These are phyloP conservation scores for Paraphaeosphaeria minitans DNA, from an alignment of 2,329 filamentous ascomycete species.

Conservation along the genomic window DNA sequence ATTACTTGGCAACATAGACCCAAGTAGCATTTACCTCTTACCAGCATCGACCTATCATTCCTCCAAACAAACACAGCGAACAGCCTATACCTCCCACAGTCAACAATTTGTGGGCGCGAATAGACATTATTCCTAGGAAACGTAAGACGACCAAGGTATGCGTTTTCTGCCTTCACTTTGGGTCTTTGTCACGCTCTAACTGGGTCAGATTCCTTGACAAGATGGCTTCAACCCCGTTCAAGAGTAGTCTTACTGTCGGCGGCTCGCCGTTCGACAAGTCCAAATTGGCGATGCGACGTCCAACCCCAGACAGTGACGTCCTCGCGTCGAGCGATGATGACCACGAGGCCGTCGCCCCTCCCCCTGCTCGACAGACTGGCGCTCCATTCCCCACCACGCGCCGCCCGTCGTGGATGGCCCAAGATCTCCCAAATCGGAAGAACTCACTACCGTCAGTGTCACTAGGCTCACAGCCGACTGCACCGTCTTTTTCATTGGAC, in stretches of 20 bases:
- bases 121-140: background rate
- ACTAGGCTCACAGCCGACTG: conserved; percentile 80
- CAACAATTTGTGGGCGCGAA: conserved; percentile 18
- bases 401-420: conserved; percentile 64
- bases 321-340: conserved; percentile 95
- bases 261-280: conserved; percentile 65
- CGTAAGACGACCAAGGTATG: conserved; percentile 22
- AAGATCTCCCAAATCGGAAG: conserved; percentile 77
- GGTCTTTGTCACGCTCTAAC: conserved; percentile 15
- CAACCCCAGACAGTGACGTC: conserved; percentile 92
- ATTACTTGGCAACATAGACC: conserved; percentile 15
- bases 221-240: conserved; percentile 37
- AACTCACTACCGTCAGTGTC: conserved; percentile 71
- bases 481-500: conserved; percentile 67
- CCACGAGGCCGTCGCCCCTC: conserved; percentile 58
- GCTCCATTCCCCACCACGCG: conserved; percentile 29
- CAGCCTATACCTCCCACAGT: conserved; percentile 16
- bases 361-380: conserved; percentile 25
- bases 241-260: conserved; percentile 35
- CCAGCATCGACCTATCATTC: conserved; percentile 17
- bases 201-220: conserved; percentile 12
- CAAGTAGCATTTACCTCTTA: conserved; percentile 14
- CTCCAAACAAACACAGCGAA: conserved; percentile 15
- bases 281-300: conserved; percentile 71
- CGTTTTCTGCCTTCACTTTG: background rate